These are phyloP conservation scores for Suhomyces terraborum DNA, from an alignment of 1,139 yeast species.

Conservation along the genomic window DNA sequence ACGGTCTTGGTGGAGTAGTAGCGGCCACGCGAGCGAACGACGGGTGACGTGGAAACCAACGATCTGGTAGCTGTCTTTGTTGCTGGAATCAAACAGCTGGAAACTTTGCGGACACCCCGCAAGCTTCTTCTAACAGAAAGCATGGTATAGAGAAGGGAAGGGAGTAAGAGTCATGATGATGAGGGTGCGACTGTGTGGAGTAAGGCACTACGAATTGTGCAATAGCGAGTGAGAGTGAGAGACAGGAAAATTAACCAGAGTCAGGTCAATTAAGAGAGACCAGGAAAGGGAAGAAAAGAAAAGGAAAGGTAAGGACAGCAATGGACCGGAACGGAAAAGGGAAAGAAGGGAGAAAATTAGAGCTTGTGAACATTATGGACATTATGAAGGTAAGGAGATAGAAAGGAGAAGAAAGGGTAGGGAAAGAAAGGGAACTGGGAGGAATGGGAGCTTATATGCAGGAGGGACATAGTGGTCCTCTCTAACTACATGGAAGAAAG, in stretches of 20 bases:
- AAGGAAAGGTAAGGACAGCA: too few relatives aligned
- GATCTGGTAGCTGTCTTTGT: not conserved
- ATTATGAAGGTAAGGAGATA: too few relatives aligned
- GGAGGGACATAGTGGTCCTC: too few relatives aligned
- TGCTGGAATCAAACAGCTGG: slow-evolving; percentile 1
- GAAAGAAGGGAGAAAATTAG: too few relatives aligned
- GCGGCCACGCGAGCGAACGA: not conserved
- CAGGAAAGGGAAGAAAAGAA: too few relatives aligned
- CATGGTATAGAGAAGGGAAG: slow-evolving; percentile 5
- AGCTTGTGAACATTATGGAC: too few relatives aligned
- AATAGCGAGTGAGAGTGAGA: not conserved
- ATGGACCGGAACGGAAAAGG: too few relatives aligned
- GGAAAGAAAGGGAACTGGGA: not conserved
- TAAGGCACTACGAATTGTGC: not conserved
- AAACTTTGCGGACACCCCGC: slow-evolving; percentile 5
- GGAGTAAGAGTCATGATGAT: slow-evolving; percentile 10
- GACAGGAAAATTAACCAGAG: too few relatives aligned
- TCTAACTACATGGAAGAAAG: too few relatives aligned
- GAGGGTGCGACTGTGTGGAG: slow-evolving; percentile 6
- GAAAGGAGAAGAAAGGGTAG: not conserved
- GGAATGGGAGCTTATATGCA: too few relatives aligned
- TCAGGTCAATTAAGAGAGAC: too few relatives aligned
- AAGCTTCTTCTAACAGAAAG: slow-evolving; percentile 8
- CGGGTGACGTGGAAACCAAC: not conserved
- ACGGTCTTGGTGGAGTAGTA: slow-evolving; percentile 44